These are phyloP conservation scores for Brassica napus DNA, from an alignment of 345 rosid species.

Conservation along the genomic window DNA sequence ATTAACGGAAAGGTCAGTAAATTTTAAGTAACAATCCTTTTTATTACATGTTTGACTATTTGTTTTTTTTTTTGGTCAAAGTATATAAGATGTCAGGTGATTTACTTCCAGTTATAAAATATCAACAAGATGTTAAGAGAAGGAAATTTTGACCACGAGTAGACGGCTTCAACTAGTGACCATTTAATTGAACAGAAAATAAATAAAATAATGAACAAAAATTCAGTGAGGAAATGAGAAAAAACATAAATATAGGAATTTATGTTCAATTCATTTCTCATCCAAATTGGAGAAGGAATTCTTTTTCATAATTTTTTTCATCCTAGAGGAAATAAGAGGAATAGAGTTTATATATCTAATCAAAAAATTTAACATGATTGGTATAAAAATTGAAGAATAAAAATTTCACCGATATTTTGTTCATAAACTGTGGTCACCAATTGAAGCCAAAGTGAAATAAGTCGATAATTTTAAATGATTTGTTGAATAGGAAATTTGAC, in stretches of 20 bases:
- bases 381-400: too few species aligned
- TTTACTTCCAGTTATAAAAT: constrained; percentile 20
- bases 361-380: too few species aligned
- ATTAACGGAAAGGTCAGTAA: constrained; percentile 11
- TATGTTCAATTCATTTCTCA: too few species aligned
- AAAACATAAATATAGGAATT: background rate
- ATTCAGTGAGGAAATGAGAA: too few species aligned
- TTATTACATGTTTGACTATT: constrained; percentile 33
- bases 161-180: background rate
- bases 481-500: background rate
- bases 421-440: too few species aligned
- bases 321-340: too few species aligned
- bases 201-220: too few species aligned
- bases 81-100: constrained; percentile 17
- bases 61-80: background rate
- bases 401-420: too few species aligned
- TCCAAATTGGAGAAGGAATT: too few species aligned
- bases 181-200: too few species aligned
- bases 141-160: constrained; percentile 18
- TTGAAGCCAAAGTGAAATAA: background rate
- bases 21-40: constrained; percentile 24
- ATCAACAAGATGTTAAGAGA: background rate
- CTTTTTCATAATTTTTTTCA: too few species aligned
- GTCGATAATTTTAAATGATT: background rate
- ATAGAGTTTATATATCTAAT: too few species aligned